A percentile compares a stretch with the other conserved stretches of the same genome.
Conservation (phyloP, 257 asterid genomes). For the Lavandula angustifolia region DNA sequence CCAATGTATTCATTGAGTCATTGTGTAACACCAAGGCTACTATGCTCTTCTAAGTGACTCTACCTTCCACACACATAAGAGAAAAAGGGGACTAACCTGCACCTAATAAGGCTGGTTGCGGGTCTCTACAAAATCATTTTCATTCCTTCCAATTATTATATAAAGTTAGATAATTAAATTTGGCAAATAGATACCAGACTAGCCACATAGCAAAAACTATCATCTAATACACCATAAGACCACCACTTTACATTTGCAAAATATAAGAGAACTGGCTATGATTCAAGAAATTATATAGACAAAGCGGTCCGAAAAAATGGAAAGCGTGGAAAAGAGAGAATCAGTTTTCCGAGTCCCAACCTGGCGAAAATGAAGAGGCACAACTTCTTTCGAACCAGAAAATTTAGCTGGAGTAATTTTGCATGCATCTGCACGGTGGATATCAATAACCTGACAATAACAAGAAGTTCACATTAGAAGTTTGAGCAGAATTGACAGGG, state of each 20-base stretch:
- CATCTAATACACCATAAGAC: slow-evolving; percentile 9
- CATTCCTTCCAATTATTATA: not conserved
- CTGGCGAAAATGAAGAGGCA: slow-evolving; percentile 81
- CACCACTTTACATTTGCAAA: slow-evolving; percentile 8
- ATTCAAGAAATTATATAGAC: slow-evolving; percentile 13
- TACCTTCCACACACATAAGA: not conserved
- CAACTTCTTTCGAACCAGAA: slow-evolving; percentile 91
- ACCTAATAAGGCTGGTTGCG: not conserved
- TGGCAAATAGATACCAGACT: slow-evolving; percentile 1
- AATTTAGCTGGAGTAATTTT: slow-evolving; percentile 96
- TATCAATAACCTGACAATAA: slow-evolving; percentile 68
- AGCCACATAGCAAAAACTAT: not conserved
- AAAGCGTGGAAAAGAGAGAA: slow-evolving; percentile 10
- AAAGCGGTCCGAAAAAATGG: not conserved
- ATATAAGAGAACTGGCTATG: slow-evolving; percentile 10
- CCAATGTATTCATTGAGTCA: not conserved
- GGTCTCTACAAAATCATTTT: slow-evolving; percentile 2
- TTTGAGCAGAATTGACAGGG: slow-evolving; percentile 16
- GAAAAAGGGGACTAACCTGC: not conserved
- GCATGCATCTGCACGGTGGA: slow-evolving; percentile 83
- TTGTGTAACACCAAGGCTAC: not conserved
- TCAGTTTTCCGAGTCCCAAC: slow-evolving; percentile 38
- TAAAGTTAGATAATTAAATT: slow-evolving; percentile 6
- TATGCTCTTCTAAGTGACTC: not conserved
- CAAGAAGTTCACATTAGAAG: slow-evolving; percentile 24